phyloP scores from a whole-genome alignment of 768 basidiomycete genomes.

The Amanita phalloides region DNA sequence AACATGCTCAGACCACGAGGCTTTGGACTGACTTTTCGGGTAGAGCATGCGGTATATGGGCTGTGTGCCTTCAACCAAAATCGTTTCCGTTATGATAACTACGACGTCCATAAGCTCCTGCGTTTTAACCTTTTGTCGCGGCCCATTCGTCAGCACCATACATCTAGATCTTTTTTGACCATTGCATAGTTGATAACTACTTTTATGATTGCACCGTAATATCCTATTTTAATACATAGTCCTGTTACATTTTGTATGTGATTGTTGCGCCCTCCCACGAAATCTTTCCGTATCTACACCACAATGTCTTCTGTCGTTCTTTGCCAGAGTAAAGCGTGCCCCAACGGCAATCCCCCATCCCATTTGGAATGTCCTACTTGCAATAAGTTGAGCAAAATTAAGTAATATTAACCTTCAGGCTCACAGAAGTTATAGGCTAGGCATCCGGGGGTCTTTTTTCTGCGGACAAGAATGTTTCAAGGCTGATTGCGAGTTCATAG shows the following conservation, averaged over 20 bases:
- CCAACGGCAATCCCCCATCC: conserved; percentile 78
- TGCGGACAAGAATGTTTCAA: conserved; percentile 97
- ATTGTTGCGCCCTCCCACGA: conserved; percentile 1
- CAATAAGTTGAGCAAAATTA: conserved; percentile 54
- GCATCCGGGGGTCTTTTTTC: conserved; percentile 79
- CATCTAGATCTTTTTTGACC: background rate
- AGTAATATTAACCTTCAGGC: conserved; percentile 4
- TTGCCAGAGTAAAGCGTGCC: conserved; percentile 65
- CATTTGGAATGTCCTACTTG: conserved; percentile 90
- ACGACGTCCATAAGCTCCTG: background rate
- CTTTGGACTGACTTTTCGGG: background rate
- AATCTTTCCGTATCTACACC: background rate
- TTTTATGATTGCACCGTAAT: conserved; percentile 1
- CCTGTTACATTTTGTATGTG: background rate
- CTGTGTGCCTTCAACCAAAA: background rate
- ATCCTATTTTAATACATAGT: background rate
- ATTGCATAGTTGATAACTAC: background rate
- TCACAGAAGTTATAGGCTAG: conserved; percentile 39
- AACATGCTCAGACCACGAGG: conserved; percentile 3
- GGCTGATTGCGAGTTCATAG: conserved; percentile 62
- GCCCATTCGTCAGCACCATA: background rate
- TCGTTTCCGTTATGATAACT: background rate
- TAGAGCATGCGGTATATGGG: background rate
- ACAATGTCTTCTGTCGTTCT: conserved; percentile 19
- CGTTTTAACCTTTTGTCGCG: background rate